Evolutionary conservation across 768 basidiomycete genomes (phyloP).

Genomic region (Xanthoconium purpureum): DNA sequence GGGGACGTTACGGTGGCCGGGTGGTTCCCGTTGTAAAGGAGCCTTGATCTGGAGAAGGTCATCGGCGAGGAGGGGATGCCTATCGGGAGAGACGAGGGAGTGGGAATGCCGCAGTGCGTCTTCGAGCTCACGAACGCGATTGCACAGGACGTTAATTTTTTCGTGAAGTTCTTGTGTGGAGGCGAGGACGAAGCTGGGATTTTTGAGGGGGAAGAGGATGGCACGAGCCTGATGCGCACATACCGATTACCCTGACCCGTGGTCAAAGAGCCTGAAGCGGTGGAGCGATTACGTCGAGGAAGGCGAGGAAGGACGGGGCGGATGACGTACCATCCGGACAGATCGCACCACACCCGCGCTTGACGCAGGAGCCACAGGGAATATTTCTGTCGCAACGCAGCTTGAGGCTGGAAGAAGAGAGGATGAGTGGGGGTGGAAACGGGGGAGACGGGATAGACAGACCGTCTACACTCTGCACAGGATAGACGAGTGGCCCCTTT

Average conservation of each 20-base stretch:
- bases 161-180: slow-evolving; percentile 80
- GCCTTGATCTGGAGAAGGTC: slow-evolving; percentile 75
- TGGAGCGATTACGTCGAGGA: slow-evolving; percentile 18
- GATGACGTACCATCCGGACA: slow-evolving; percentile 67
- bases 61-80: slow-evolving; percentile 66
- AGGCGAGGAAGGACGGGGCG: slow-evolving; percentile 7
- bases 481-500: slow-evolving; percentile 75
- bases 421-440: neutral
- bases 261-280: slow-evolving; percentile 61
- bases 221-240: slow-evolving; percentile 7
- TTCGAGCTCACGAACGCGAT: slow-evolving; percentile 73
- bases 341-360: slow-evolving; percentile 76
- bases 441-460: neutral
- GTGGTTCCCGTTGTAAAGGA: slow-evolving; percentile 67
- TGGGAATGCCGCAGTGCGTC: slow-evolving; percentile 65
- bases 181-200: slow-evolving; percentile 67
- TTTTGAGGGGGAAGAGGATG: neutral
- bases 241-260: slow-evolving; percentile 82
- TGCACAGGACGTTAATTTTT: slow-evolving; percentile 72
- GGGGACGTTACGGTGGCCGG: slow-evolving; percentile 38
- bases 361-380: slow-evolving; percentile 78
- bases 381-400: slow-evolving; percentile 65
- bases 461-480: slow-evolving; percentile 81
- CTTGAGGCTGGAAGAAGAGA: slow-evolving; percentile 22
- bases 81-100: slow-evolving; percentile 51